Evolutionary conservation across 1,284 basidiomycete genomes (phyloP).

Genomic region (Austroboletus olivaceoglutinosus): DNA sequence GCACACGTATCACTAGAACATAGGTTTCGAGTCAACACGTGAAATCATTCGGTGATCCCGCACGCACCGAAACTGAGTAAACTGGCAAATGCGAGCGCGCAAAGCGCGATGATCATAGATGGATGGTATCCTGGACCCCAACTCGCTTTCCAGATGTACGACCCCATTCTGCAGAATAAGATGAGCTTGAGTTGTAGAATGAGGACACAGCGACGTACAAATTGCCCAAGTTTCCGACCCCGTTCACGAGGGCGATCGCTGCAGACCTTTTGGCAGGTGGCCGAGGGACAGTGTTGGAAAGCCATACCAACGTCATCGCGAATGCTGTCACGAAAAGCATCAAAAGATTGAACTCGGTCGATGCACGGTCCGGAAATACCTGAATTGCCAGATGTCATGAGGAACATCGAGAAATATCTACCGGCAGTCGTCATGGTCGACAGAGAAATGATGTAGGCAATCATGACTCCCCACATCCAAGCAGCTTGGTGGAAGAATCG

Average conservation of each 20-base stretch:
- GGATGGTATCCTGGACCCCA: slow-evolving; percentile 52
- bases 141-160: slow-evolving; percentile 31
- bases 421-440: not conserved
- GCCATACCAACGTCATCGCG: slow-evolving; percentile 47
- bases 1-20: not conserved
- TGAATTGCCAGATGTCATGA: not conserved
- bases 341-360: too few relatives aligned
- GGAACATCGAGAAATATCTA: not conserved
- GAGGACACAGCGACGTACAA: slow-evolving; percentile 37
- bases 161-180: not conserved
- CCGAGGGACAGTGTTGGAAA: slow-evolving; percentile 57
- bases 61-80: slow-evolving; percentile 38
- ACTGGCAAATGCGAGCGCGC: slow-evolving; percentile 38
- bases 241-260: slow-evolving; percentile 40
- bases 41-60: not conserved
- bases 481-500: not conserved
- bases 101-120: slow-evolving; percentile 48
- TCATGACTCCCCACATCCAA: not conserved
- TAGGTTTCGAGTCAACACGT: not conserved
- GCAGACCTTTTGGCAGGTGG: slow-evolving; percentile 58
- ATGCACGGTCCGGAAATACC: not conserved
- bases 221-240: slow-evolving; percentile 33
- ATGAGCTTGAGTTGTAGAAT: not conserved
- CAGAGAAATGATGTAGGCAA: not conserved
- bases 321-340: not conserved